phyloP scores from a whole-genome alignment of 2,329 filamentous ascomycete species.

The Pseudopithomyces chartarum region DNA sequence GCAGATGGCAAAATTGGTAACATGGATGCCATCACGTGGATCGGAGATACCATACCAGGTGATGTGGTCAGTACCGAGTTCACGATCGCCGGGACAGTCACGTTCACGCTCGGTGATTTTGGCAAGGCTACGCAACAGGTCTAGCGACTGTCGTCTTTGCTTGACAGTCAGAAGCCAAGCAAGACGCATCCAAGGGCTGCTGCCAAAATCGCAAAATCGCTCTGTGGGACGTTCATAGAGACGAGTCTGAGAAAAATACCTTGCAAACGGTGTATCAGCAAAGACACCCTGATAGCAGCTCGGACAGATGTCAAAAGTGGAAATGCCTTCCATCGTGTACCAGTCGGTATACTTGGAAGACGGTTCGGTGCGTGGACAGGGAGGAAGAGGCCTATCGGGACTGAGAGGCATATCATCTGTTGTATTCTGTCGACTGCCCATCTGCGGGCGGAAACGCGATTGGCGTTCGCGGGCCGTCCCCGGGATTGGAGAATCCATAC shows the following conservation, averaged over 20 bases:
- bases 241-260: slow-evolving; percentile 67
- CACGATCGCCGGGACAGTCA: slow-evolving; percentile 63
- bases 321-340: slow-evolving; percentile 74
- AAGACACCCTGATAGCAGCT: slow-evolving; percentile 77
- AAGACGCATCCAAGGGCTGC: slow-evolving; percentile 79
- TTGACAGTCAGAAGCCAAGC: slow-evolving; percentile 82
- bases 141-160: slow-evolving; percentile 67
- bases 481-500: slow-evolving; percentile 28
- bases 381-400: slow-evolving; percentile 47
- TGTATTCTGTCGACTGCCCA: slow-evolving; percentile 14
- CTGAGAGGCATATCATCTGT: slow-evolving; percentile 28
- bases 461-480: slow-evolving; percentile 29
- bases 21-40: slow-evolving; percentile 64
- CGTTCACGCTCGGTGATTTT: slow-evolving; percentile 62
- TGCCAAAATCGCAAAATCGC: slow-evolving; percentile 75
- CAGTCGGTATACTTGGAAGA: slow-evolving; percentile 74
- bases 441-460: slow-evolving; percentile 16
- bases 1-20: slow-evolving; percentile 78
- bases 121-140: slow-evolving; percentile 71
- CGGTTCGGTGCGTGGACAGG: slow-evolving; percentile 70
- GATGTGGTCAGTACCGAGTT: slow-evolving; percentile 54
- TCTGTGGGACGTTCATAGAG: slow-evolving; percentile 62
- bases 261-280: slow-evolving; percentile 68
- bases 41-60: slow-evolving; percentile 79
- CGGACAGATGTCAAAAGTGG: slow-evolving; percentile 80